These are phyloP conservation scores for Camellia oleifera DNA, from an alignment of 179 eudicot species.

Conservation along the genomic window DNA sequence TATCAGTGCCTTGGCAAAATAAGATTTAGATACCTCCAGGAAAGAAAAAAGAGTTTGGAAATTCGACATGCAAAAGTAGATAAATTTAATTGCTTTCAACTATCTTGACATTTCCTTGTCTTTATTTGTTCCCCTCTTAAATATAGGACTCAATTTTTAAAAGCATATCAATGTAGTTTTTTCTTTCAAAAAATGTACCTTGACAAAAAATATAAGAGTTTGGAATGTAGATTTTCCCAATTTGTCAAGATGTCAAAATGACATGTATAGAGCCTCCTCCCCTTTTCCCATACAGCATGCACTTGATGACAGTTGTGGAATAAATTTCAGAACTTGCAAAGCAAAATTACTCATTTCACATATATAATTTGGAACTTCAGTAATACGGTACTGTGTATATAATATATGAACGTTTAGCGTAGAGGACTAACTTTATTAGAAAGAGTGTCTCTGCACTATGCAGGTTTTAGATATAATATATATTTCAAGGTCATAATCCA, in stretches of 20 bases:
- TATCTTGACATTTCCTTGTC: not conserved
- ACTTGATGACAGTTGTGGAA: not conserved
- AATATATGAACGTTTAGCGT: not conserved
- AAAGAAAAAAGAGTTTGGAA: not conserved
- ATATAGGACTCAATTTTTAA: not conserved
- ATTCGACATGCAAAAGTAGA: not conserved
- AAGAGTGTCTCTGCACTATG: not conserved
- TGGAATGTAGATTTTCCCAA: not conserved
- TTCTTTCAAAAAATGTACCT: not conserved
- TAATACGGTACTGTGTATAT: not conserved
- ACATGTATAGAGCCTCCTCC: not conserved
- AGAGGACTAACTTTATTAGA: not conserved
- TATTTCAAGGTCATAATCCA: not conserved
- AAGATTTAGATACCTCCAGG: not conserved
- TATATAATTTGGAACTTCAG: not conserved
- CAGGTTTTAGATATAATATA: not conserved
- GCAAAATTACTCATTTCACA: not conserved
- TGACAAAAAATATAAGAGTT: not conserved
- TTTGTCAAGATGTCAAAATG: not conserved
- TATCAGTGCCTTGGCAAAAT: not conserved
- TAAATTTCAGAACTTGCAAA: not conserved
- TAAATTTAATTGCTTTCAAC: not conserved
- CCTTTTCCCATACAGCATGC: not conserved
- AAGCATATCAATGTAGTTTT: not conserved
- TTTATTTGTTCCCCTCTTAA: not conserved